These are phyloP conservation scores for Fusarium scirpi DNA, from an alignment of 2,329 filamentous ascomycete species.

Conservation along the genomic window DNA sequence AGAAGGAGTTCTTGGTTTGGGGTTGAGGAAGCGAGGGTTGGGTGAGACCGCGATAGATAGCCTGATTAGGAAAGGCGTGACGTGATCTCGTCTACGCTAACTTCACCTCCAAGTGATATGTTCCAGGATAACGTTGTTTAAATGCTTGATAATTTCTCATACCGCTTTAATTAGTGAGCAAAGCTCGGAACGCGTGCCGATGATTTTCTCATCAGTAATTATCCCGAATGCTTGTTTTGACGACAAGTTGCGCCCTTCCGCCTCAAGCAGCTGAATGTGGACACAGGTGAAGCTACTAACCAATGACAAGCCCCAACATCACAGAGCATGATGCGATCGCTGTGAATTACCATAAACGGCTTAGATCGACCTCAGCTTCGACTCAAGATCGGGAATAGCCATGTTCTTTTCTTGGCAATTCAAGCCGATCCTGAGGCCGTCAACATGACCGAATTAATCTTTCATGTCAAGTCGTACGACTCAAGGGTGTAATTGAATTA, in stretches of 20 bases:
- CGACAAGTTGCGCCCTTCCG: neutral
- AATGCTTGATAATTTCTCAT: neutral
- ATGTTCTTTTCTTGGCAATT: slow-evolving; percentile 20
- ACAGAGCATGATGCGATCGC: neutral
- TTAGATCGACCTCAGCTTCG: neutral
- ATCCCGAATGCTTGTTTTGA: neutral
- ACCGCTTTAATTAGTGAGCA: neutral
- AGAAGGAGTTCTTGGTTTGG: neutral
- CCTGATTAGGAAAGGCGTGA: neutral
- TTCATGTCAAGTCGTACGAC: slow-evolving; percentile 4
- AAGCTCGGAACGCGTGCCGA: too few relatives aligned
- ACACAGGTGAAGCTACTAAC: neutral
- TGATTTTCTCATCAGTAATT: rapidly evolving
- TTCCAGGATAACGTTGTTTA: neutral
- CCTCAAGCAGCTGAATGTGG: neutral
- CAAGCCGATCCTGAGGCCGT: neutral
- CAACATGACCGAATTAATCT: neutral
- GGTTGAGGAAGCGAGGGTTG: slow-evolving; percentile 7
- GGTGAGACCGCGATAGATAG: neutral
- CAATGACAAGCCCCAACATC: neutral
- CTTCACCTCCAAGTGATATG: too few relatives aligned
- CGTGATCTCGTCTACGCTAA: neutral
- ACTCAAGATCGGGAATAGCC: neutral
- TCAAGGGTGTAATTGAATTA: neutral
- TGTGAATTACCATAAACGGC: neutral